Percentiles rank a stretch among this genome's conserved stretches.
phyloP scores from a whole-genome alignment of 2,329 filamentous ascomycete species.

The Aureobasidium lini region DNA sequence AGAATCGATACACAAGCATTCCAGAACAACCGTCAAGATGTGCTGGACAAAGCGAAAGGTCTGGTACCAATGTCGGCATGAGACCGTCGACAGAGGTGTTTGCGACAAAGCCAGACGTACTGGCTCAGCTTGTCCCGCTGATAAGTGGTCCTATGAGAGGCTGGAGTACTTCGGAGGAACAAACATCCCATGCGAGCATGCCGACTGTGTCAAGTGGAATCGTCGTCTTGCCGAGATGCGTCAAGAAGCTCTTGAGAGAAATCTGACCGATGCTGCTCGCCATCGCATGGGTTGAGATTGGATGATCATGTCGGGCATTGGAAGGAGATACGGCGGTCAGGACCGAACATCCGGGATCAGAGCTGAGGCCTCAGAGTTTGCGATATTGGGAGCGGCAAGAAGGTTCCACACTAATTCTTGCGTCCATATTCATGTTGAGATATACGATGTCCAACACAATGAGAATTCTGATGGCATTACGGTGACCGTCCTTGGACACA shows the following conservation, averaged over 20 bases:
- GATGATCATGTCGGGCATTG: too few relatives aligned
- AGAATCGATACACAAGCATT: neutral
- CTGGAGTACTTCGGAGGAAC: neutral
- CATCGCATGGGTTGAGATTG: neutral
- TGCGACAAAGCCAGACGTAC: neutral
- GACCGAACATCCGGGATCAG: too few relatives aligned
- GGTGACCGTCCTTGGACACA: neutral
- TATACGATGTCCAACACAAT: neutral
- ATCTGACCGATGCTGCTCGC: neutral
- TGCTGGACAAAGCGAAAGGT: neutral
- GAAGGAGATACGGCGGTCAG: too few relatives aligned
- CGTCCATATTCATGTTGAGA: neutral
- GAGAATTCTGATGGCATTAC: neutral
- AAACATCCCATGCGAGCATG: slow-evolving; percentile 4
- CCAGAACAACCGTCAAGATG: neutral
- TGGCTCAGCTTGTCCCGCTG: neutral
- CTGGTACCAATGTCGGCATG: slow-evolving; percentile 4
- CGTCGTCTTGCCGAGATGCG: neutral
- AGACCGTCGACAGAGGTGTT: neutral
- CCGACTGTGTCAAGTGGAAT: slow-evolving; percentile 5
- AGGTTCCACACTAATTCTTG: neutral
- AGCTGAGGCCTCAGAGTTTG: too few relatives aligned
- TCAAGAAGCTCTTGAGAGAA: neutral
- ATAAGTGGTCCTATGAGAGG: slow-evolving; percentile 3
- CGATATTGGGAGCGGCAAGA: neutral